Conservation (phyloP, 805 yeast species). For the Sugiyamaella lignohabitans region DNA sequence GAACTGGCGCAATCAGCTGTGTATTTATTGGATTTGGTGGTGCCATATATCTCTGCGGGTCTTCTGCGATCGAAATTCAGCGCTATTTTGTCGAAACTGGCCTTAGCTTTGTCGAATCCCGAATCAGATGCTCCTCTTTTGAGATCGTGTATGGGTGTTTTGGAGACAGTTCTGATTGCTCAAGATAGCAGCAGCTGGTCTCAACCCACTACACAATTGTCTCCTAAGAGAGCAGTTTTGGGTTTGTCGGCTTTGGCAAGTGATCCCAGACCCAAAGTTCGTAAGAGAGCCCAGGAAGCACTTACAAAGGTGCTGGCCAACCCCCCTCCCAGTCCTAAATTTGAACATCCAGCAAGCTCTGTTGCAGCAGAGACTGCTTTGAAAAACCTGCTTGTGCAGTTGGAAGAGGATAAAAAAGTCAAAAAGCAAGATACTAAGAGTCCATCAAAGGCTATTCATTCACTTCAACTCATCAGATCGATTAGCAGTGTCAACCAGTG, state of each 20-base stretch:
- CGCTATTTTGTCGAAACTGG: slow-evolving; percentile 70
- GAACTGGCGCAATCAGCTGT: slow-evolving; percentile 68
- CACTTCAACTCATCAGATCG: slow-evolving; percentile 65
- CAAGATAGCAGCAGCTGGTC: slow-evolving; percentile 79
- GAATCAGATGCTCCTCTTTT: slow-evolving; percentile 74
- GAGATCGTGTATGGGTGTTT: slow-evolving; percentile 76
- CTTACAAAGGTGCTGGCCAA: slow-evolving; percentile 54
- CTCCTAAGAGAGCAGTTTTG: slow-evolving; percentile 76
- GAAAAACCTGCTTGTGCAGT: slow-evolving; percentile 43
- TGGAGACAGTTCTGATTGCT: slow-evolving; percentile 70
- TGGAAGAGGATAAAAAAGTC: slow-evolving; percentile 35
- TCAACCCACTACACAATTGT: slow-evolving; percentile 32
- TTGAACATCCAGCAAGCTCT: slow-evolving; percentile 71
- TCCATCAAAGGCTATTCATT: slow-evolving; percentile 58
- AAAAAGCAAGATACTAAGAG: slow-evolving; percentile 28
- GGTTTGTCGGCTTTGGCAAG: slow-evolving; percentile 72
- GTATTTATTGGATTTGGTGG: slow-evolving; percentile 72
- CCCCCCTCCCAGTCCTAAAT: slow-evolving; percentile 72
- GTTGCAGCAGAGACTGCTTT: slow-evolving; percentile 64
- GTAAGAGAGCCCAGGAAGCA: slow-evolving; percentile 92
- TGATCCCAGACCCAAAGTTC: slow-evolving; percentile 90
- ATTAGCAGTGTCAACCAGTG: slow-evolving; percentile 73
- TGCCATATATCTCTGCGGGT: slow-evolving; percentile 59
- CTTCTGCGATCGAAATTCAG: slow-evolving; percentile 69
- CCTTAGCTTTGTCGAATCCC: slow-evolving; percentile 67